phyloP scores from a whole-genome alignment of 2,329 filamentous ascomycete genomes.

The Lasiodiplodia citricola region DNA sequence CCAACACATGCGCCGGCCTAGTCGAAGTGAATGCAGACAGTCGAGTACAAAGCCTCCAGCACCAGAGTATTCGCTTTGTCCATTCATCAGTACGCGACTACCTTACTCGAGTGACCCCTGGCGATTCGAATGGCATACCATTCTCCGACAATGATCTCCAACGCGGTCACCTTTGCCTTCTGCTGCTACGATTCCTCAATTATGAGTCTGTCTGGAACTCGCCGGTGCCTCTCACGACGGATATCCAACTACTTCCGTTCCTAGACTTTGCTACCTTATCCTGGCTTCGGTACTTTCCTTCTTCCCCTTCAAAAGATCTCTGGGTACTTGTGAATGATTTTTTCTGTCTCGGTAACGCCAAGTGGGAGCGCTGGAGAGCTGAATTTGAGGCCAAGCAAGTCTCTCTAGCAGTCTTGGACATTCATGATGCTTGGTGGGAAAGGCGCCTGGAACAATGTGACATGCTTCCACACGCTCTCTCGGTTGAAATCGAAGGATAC shows the following conservation, averaged over 20 bases:
- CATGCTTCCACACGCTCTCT: too few species aligned
- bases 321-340: background rate
- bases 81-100: background rate
- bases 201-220: background rate
- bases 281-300: background rate
- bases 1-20: background rate
- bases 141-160: background rate
- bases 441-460: too few species aligned
- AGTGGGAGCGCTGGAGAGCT: too few species aligned
- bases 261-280: background rate
- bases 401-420: too few species aligned
- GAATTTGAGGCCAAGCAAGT: too few species aligned
- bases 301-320: fast-evolving
- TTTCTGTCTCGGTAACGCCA: background rate
- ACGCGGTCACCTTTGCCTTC: background rate
- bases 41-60: background rate
- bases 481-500: too few species aligned
- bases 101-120: background rate
- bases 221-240: fast-evolving
- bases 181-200: background rate
- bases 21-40: background rate
- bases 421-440: too few species aligned
- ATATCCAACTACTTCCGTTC: background rate
- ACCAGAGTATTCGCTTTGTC: background rate
- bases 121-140: background rate